Evolutionary conservation across 1,139 yeast genomes (phyloP).

Genomic region (Taphrina deformans): DNA sequence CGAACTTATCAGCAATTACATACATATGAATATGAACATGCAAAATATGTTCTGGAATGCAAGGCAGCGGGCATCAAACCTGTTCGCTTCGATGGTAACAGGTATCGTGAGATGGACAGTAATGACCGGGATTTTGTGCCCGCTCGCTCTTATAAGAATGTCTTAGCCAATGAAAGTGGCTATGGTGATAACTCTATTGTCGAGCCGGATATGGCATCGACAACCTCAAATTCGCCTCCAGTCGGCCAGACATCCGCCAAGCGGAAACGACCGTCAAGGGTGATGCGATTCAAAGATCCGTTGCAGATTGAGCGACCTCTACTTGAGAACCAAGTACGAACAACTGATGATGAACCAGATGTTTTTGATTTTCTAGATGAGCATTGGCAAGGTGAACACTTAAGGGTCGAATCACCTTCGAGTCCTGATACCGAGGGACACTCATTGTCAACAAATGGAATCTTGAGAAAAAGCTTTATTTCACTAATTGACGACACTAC

Average conservation of each 20-base stretch:
- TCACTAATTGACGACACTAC: background rate
- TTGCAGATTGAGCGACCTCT: background rate
- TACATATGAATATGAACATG: slow-evolving; percentile 24
- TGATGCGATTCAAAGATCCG: background rate
- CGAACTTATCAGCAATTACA: slow-evolving; percentile 23
- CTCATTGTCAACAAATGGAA: too few relatives aligned
- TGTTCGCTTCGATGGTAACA: slow-evolving; percentile 20
- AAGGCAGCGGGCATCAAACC: slow-evolving; percentile 29
- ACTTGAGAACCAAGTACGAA: background rate
- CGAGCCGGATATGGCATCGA: background rate
- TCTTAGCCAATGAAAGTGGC: too few relatives aligned
- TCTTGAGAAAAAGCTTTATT: background rate
- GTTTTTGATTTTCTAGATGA: slow-evolving; percentile 12
- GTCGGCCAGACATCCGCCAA: background rate
- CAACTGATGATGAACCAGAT: background rate
- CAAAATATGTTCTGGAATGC: slow-evolving; percentile 26
- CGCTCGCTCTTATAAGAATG: background rate
- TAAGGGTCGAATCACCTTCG: background rate
- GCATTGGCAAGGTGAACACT: slow-evolving; percentile 8
- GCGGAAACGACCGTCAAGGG: background rate
- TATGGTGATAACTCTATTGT: too few relatives aligned
- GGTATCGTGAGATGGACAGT: slow-evolving; percentile 8
- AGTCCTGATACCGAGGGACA: too few relatives aligned
- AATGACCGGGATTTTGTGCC: slow-evolving; percentile 1
- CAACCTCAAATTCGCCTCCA: background rate